Conservation (phyloP, 2,329 filamentous ascomycete genomes). For the Lachnellula cervina region DNA sequence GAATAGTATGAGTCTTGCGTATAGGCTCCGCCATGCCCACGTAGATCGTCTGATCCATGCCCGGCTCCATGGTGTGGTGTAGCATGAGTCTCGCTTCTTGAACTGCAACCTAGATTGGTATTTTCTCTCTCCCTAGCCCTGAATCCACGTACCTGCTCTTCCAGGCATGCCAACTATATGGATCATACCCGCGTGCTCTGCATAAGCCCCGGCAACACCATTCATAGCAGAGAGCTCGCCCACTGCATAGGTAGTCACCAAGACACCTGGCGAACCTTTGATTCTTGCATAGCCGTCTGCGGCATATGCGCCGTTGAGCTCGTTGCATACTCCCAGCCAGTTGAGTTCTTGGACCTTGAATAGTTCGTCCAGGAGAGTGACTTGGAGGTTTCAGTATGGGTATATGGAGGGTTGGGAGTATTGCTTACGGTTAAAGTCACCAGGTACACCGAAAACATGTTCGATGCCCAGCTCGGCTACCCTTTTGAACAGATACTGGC, state of each 20-base stretch:
- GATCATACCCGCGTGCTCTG: slow-evolving; percentile 51
- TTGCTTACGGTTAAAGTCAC: slow-evolving; percentile 29
- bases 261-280: slow-evolving; percentile 40
- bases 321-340: slow-evolving; percentile 35
- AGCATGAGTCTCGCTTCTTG: slow-evolving; percentile 41
- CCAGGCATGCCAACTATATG: slow-evolving; percentile 48
- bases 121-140: background rate
- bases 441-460: slow-evolving; percentile 29
- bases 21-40: slow-evolving; percentile 40
- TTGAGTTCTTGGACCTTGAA: slow-evolving; percentile 39
- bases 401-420: background rate
- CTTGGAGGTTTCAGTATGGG: slow-evolving; percentile 1
- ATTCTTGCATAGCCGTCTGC: slow-evolving; percentile 49
- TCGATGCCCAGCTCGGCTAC: slow-evolving; percentile 25
- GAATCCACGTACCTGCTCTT: slow-evolving; percentile 14
- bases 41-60: slow-evolving; percentile 51
- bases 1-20: slow-evolving; percentile 29
- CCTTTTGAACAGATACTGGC: slow-evolving; percentile 26
- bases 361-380: slow-evolving; percentile 61
- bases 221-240: slow-evolving; percentile 55
- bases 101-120: slow-evolving; percentile 18
- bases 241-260: slow-evolving; percentile 48
- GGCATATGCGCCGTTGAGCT: slow-evolving; percentile 39
- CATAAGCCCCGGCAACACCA: slow-evolving; percentile 53
- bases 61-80: slow-evolving; percentile 54